Conservation (phyloP, 768 basidiomycete species). For the Boletus tomentosulus region DNA sequence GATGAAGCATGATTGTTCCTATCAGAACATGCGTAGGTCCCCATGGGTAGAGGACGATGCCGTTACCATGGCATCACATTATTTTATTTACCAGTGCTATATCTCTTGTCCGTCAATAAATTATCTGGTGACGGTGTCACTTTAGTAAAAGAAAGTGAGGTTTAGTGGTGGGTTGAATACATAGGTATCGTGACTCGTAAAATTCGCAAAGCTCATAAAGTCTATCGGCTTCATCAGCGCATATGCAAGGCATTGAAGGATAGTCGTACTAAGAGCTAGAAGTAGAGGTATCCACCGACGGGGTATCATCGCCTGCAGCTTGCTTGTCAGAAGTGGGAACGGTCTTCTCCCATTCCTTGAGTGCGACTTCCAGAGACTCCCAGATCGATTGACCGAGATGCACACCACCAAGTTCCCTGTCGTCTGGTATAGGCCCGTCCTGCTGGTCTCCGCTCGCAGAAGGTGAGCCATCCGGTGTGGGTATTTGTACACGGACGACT, state of each 20-base stretch:
- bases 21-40: too few relatives aligned
- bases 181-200: neutral
- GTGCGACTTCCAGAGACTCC: conserved; percentile 66
- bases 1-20: conserved; percentile 17
- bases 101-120: conserved; percentile 18
- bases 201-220: neutral
- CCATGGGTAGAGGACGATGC: neutral
- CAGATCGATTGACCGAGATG: conserved; percentile 63
- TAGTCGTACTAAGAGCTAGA: conserved; percentile 11
- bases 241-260: neutral
- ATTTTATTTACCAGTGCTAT: conserved; percentile 25
- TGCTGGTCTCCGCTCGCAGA: conserved; percentile 24
- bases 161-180: too few relatives aligned
- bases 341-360: conserved; percentile 62
- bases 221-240: conserved; percentile 4
- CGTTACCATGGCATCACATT: conserved; percentile 16
- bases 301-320: conserved; percentile 19
- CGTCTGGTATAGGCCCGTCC: conserved; percentile 46
- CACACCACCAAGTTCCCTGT: conserved; percentile 71
- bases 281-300: conserved; percentile 22
- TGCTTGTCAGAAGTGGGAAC: conserved; percentile 19
- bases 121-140: conserved; percentile 14
- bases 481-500: conserved; percentile 47
- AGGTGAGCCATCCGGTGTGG: conserved; percentile 19
- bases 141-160: neutral